A percentile compares a stretch with the other conserved stretches of the same genome.
Conservation (phyloP, 306 rosid genomes). For the Parietaria judaica region DNA sequence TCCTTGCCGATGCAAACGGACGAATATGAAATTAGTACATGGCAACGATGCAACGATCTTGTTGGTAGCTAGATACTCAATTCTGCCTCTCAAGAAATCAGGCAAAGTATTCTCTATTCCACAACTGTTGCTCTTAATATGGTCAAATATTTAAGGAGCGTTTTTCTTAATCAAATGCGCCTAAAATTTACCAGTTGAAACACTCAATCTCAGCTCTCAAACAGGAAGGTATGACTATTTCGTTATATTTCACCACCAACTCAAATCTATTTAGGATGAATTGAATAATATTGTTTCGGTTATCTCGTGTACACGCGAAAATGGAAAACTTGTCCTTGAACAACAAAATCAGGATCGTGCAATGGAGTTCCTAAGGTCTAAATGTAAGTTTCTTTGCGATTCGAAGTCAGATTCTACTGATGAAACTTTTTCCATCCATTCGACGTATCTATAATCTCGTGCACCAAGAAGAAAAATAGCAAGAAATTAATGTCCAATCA, state of each 20-base stretch:
- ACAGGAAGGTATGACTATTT: too few relatives aligned
- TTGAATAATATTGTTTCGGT: not conserved
- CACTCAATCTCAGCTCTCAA: too few relatives aligned
- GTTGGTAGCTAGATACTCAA: not conserved
- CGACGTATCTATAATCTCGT: not conserved
- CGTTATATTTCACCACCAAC: not conserved
- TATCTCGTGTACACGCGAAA: not conserved
- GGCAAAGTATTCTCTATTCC: too few relatives aligned
- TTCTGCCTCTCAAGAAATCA: too few relatives aligned
- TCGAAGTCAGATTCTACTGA: not conserved
- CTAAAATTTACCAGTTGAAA: too few relatives aligned
- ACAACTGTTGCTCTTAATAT: too few relatives aligned
- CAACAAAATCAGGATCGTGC: not conserved
- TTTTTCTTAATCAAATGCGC: too few relatives aligned
- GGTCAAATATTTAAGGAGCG: too few relatives aligned
- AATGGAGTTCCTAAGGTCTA: not conserved
- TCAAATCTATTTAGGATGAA: not conserved
- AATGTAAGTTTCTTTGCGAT: not conserved
- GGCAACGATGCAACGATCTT: not conserved
- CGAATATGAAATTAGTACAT: not conserved
- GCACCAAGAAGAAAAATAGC: not conserved
- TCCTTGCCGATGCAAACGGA: not conserved
- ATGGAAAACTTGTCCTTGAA: not conserved
- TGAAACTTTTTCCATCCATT: not conserved
- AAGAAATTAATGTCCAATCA: not conserved